phyloP scores from a whole-genome alignment of 208 protist species.

The Leishmania mexicana region DNA sequence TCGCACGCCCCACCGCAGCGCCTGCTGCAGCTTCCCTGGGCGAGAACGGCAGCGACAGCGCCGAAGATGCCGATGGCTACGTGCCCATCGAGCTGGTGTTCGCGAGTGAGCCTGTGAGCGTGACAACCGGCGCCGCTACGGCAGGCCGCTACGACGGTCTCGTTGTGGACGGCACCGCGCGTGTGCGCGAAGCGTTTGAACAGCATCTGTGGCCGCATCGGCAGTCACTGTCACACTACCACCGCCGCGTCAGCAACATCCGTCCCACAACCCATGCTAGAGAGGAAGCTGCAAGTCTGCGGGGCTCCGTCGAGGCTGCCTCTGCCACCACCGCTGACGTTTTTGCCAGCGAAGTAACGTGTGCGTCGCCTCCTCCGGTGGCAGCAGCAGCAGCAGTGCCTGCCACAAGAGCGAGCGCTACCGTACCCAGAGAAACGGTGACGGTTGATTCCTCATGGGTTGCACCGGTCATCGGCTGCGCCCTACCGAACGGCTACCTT shows the following conservation, averaged over 20 bases:
- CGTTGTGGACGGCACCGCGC: slow-evolving; percentile 25
- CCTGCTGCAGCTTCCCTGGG: neutral
- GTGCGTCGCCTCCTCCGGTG: neutral
- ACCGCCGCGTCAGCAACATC: neutral
- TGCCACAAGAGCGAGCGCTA: neutral
- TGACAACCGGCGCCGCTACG: neutral
- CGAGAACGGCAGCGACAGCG: neutral
- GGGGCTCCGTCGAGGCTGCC: neutral
- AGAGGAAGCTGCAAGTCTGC: neutral
- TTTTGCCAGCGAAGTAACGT: too few relatives aligned
- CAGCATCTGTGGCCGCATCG: slow-evolving; percentile 68
- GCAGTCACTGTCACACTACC: neutral
- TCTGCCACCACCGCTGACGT: neutral
- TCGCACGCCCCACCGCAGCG: neutral
- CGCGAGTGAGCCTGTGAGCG: neutral
- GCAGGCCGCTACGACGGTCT: neutral
- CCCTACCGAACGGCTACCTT: slow-evolving; percentile 52
- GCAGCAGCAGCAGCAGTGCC: neutral
- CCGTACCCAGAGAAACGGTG: neutral
- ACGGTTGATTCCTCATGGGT: slow-evolving; percentile 6
- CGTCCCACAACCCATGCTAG: neutral
- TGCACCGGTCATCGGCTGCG: slow-evolving; percentile 32
- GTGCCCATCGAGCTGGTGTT: slow-evolving; percentile 48
- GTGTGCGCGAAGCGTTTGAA: slow-evolving; percentile 53
- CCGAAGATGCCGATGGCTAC: slow-evolving; percentile 1